phyloP scores from a whole-genome alignment of 192 early-diverging fungal species.

The Spizellomyces punctatus region DNA sequence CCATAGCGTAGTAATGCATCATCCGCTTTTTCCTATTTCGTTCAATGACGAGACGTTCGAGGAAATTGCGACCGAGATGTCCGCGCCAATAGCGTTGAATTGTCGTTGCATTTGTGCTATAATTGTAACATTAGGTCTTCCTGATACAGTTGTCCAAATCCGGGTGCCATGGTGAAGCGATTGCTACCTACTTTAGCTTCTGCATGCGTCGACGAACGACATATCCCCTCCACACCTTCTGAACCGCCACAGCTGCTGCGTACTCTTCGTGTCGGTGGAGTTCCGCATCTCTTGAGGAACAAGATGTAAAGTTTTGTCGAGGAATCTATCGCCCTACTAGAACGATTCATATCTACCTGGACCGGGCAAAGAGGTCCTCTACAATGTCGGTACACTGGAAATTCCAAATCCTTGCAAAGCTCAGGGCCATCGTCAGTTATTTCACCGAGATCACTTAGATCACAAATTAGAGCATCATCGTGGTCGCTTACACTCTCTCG shows the following conservation, averaged over 20 bases:
- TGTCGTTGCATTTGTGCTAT: constrained; percentile 17
- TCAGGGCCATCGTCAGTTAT: constrained; percentile 16
- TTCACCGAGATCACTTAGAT: too few species aligned
- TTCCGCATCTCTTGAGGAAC: constrained; percentile 39
- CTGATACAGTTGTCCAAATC: background rate
- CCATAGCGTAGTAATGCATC: constrained; percentile 31
- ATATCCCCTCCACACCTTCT: constrained; percentile 44
- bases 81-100: constrained; percentile 46
- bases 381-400: constrained; percentile 16
- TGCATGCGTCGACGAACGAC: constrained; percentile 4
- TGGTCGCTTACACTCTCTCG: too few species aligned
- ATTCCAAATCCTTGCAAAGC: constrained; percentile 18
- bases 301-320: background rate
- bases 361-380: constrained; percentile 17
- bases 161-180: background rate
- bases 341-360: constrained; percentile 8
- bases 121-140: background rate
- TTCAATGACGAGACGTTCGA: constrained; percentile 22
- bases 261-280: constrained; percentile 28
- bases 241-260: constrained; percentile 35
- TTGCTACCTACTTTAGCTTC: constrained; percentile 1
- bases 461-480: too few species aligned
- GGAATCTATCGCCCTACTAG: background rate
- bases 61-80: constrained; percentile 23
- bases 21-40: constrained; percentile 22